Base-by-base conservation (phyloP, 768 basidiomycete species). In the Inosperma sp. region DNA sequence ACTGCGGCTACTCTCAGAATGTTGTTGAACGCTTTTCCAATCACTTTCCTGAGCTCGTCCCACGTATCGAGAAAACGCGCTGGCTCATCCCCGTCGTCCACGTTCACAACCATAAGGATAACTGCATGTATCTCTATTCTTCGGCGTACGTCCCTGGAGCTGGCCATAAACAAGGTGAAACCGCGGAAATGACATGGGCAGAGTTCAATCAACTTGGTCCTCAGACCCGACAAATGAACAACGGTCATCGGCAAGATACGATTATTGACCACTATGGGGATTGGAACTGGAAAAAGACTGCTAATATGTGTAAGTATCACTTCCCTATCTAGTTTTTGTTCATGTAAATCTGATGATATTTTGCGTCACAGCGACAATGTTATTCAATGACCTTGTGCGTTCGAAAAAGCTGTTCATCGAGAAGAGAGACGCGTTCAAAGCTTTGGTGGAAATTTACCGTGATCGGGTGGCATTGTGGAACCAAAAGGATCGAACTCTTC, bases 141-240 rank as follows among this genome's bases (percentile, higher is more conserved):
- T 58, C 60, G 0, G 58, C 62, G 1, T 69, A 64, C 31, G 56
- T 33, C 3, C 10, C 21, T 4, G n/a, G 44, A 8, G 56, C 56
- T 3, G 62, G 62, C 0, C 60, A 67, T 34, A 61, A 1, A 66
- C 67, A 52, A 43, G 59, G 5, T 22, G 65, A 70, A 49, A 61
- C 58, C 1, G 59, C 63, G 0, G 68, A 70, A 52, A 49, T 58
- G 4, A 29, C 39, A 2, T 70, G 68, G 68, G 29, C 53, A 0
- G 50, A 62, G 23, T 17, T 51, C 2, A 68, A 68, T 34, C 55
- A 56, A n/a, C 48, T 63, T 6, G 61, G 53, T 0, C 39, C 53
- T 0, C 59, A 60, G 14, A 59, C 56, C 2, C 54, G 58, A 1
- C 65, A 68, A 42, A 68, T 68, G 68, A 64, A 59, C 22, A 44